phyloP scores from a whole-genome alignment of 805 yeast genomes.

The Saturnispora serradocipensis region DNA sequence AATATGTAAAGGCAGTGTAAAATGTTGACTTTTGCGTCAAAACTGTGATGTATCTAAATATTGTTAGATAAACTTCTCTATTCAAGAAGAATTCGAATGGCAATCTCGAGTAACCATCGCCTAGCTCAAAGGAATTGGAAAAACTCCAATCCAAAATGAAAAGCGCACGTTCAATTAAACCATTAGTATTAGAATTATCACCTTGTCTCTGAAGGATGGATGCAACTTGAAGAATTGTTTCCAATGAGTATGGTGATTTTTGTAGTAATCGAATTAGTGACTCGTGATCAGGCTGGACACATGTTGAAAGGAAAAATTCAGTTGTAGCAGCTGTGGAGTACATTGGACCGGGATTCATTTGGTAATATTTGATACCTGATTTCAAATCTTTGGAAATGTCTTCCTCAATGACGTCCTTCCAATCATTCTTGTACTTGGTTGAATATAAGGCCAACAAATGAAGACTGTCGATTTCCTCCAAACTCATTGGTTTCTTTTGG shows the following conservation, averaged over 20 bases:
- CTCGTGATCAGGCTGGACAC: conserved; percentile 73
- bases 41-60: conserved; percentile 62
- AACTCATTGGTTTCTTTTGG: conserved; percentile 44
- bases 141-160: conserved; percentile 74
- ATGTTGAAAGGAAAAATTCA: conserved; percentile 47
- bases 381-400: conserved; percentile 31
- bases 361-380: conserved; percentile 48
- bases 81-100: conserved; percentile 72
- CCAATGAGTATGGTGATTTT: conserved; percentile 63
- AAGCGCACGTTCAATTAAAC: conserved; percentile 65
- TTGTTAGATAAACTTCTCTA: conserved; percentile 64
- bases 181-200: conserved; percentile 61
- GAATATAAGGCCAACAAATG: conserved; percentile 33
- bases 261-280: conserved; percentile 50
- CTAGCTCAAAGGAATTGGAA: conserved; percentile 48
- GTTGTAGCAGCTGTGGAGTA: conserved; percentile 32
- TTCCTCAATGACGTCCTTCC: conserved; percentile 40
- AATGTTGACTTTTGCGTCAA: conserved; percentile 72
- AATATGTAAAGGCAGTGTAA: conserved; percentile 67
- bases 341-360: conserved; percentile 31
- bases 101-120: conserved; percentile 50
- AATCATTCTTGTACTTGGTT: conserved; percentile 29
- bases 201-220: conserved; percentile 70
- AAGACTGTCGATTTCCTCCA: conserved; percentile 42
- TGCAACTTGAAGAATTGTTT: conserved; percentile 71